Conservation (phyloP, 352 stramenopile genomes). For the Phytophthora nicotianae region DNA sequence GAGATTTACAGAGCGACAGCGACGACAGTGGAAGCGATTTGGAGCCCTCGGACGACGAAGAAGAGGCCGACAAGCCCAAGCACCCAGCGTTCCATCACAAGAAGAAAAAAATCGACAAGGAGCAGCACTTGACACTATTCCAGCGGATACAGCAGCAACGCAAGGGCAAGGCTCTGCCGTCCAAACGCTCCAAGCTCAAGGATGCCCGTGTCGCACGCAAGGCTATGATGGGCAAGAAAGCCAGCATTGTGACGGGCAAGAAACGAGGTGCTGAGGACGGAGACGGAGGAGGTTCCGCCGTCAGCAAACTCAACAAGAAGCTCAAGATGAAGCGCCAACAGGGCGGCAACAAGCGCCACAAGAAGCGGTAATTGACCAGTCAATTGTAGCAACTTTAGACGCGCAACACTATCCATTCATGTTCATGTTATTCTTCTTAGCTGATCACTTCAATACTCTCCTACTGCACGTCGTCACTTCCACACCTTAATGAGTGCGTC, state of each 20-base stretch:
- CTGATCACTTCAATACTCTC: constrained; percentile 28
- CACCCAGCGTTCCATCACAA: constrained; percentile 35
- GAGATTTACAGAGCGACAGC: constrained; percentile 77
- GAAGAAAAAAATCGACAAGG: constrained; percentile 49
- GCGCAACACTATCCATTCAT: constrained; percentile 4
- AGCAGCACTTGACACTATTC: constrained; percentile 83
- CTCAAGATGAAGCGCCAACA: constrained; percentile 45
- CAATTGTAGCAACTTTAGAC: background rate
- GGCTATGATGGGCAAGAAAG: constrained; percentile 67
- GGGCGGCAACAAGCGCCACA: constrained; percentile 40
- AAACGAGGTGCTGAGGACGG: constrained; percentile 37
- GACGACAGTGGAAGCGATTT: constrained; percentile 76
- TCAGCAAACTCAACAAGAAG: constrained; percentile 41
- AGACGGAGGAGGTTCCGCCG: constrained; percentile 22
- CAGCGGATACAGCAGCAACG: constrained; percentile 90
- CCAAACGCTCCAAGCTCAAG: constrained; percentile 87
- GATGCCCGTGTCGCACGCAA: constrained; percentile 73
- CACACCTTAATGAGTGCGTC: constrained; percentile 98
- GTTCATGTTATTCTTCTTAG: constrained; percentile 19
- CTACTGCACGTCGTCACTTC: constrained; percentile 63
- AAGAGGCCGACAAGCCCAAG: constrained; percentile 33
- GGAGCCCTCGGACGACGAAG: constrained; percentile 57
- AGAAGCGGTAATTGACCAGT: constrained; percentile 40
- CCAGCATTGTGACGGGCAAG: constrained; percentile 30
- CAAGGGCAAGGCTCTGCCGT: constrained; percentile 76